phyloP scores from a whole-genome alignment of 1,139 yeast species.

The Candida sojae region DNA sequence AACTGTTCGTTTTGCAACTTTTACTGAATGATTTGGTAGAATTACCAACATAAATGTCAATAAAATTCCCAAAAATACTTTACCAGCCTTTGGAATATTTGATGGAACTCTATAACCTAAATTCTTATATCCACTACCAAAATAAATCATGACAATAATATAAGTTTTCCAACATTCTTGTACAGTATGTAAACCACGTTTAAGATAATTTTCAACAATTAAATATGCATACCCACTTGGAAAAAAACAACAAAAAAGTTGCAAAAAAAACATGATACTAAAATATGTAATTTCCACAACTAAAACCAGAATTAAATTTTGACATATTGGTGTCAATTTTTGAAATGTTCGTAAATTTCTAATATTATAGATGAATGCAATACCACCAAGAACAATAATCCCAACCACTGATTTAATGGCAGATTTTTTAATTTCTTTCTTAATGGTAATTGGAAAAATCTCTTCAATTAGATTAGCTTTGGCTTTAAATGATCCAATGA shows the following conservation, averaged over 20 bases:
- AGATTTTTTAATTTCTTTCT: not conserved
- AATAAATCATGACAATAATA: slow-evolving; percentile 1
- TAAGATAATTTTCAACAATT: not conserved
- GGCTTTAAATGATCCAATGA: slow-evolving; percentile 1
- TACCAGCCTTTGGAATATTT: not conserved
- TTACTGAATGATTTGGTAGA: not conserved
- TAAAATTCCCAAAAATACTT: not conserved
- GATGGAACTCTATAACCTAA: slow-evolving; percentile 1
- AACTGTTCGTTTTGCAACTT: not conserved
- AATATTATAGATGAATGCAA: not conserved
- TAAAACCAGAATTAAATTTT: not conserved
- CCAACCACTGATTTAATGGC: not conserved
- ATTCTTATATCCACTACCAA: slow-evolving; percentile 2
- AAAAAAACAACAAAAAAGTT: not conserved
- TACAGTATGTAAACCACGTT: not conserved
- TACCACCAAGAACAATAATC: not conserved
- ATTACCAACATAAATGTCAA: not conserved
- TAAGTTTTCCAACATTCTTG: slow-evolving; percentile 1
- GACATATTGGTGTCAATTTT: not conserved
- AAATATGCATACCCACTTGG: not conserved
- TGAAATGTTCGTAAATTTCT: not conserved
- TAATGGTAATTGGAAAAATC: not conserved
- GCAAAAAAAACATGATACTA: not conserved
- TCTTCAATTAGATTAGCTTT: slow-evolving; percentile 1
- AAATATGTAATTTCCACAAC: not conserved